Evolutionary conservation across 179 eudicot species (phyloP), one percentile per base, ranked within the genome.

Genomic region (Silene coronaria): DNA sequence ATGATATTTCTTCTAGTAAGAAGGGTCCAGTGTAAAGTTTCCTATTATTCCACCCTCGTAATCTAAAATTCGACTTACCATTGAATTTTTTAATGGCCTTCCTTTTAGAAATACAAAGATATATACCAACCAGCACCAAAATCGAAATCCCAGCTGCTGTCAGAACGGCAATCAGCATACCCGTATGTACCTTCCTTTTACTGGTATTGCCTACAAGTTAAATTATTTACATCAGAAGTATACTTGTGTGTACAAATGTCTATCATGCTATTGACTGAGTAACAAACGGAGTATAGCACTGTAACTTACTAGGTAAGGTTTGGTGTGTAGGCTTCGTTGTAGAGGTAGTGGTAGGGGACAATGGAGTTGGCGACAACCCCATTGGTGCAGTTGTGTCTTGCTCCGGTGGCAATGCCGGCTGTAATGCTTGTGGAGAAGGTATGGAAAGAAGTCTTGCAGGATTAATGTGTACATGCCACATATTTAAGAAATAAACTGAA

Each of bases 181-280:
- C 21, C 21, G 21, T 53, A 53, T n/a, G 58, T n/a, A 53, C 58
- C 46, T 19, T 72, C 46, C 75, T 21, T 45, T 34, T 73, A 14
- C 68, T 4, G 19, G 76, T 30, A 36, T 13, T 45, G 45, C 67
- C 76, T 73, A 21, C 51, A 73, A 55, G 28, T 53, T 73, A 6
- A 30, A 59, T 59, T 28, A 22, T 26, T 28, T 27, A 26, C 42
- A 64, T 64, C 19, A 64, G 12, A 64, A 26, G 16, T 21, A 30
- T 61, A 64, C 8, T 7, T 28, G 36, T 3, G 17, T 27, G 38
- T 14, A 28, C n/a, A 13, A 65, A 65, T n/a, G 19, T 28, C 11
- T 26, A 65, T 13, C 11, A 65, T 64, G 68, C 21, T 27, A 14
- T 64, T 13, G 9, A 65, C 72, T 19, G 45, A 19, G 26, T 16